Evolutionary conservation across 2,329 filamentous ascomycete genomes (phyloP), one percentile per base, ranked within the genome.

Genomic region (Sporothrix pseudoabietina): DNA sequence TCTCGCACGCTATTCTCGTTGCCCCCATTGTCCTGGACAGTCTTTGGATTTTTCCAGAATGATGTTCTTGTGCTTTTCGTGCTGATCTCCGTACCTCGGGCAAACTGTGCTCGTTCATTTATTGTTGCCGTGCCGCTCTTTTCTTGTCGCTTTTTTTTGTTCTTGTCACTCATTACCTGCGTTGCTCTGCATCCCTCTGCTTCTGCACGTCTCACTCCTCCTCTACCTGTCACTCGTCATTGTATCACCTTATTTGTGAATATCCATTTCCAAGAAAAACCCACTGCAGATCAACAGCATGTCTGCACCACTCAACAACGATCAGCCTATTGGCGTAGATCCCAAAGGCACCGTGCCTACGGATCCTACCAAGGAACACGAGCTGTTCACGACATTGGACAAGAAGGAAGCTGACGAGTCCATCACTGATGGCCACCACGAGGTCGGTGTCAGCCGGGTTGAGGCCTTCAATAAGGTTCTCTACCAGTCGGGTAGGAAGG

Each of bases 401-500:
- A 49, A 77, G 9, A 59, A 47, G 39, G 49, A 71, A 4, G 32
- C 55, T 1, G 61, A 71, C 22, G 68, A 35, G 0, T 75, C 63
- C n/a, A 78, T 77, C 5, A 81, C 82, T 6, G 81, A 80, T 1
- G 77, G 32, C 30, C 19, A 71, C 54, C 44, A 35, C 8, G 73
- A 72, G 16, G 59, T 78, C 30, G 81, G 81, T 30, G 81, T 82
- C 22, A 79, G 78, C 71, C 78, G 77, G 32, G 81, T 82, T 63
- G 80, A 82, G 76, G 81, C 81, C 73, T 82, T 82, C 76, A 82
- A 82, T 79, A 81, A 80, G 77, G 80, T 81, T 1, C 78, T 82
- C 35, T 82, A 82, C 77, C 78, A 81, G 76, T 82, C 81, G 1
- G 81, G 81, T 66, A 78, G 73, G 63, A 77, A 76, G 4, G 73